A percentile compares a stretch with the other conserved stretches of the same genome.
Conservation (phyloP, 2,329 filamentous ascomycete genomes). For the Immersiporthe knoxdaviesiana region DNA sequence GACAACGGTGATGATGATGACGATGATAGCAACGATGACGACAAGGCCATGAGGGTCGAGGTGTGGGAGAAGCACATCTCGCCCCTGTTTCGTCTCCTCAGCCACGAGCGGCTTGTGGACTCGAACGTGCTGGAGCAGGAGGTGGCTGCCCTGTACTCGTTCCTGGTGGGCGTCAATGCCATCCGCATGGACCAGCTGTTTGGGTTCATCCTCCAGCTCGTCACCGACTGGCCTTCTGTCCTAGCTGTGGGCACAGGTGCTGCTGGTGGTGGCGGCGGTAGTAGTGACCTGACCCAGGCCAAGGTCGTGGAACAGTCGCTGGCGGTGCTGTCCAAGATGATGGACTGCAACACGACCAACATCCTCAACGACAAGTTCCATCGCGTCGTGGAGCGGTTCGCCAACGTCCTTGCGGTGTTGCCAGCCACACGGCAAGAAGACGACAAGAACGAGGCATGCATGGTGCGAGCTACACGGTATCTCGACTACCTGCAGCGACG, state of each 20-base stretch:
- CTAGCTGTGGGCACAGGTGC: neutral
- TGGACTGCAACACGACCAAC: slow-evolving; percentile 31
- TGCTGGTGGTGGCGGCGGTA: too few relatives aligned
- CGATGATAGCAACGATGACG: too few relatives aligned
- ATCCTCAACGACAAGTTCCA: slow-evolving; percentile 28
- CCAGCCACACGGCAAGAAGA: neutral
- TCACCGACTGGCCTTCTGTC: neutral
- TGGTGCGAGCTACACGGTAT: slow-evolving; percentile 22
- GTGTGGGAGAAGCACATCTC: slow-evolving; percentile 31
- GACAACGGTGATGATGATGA: too few relatives aligned
- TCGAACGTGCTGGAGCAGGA: slow-evolving; percentile 46
- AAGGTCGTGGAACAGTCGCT: slow-evolving; percentile 29
- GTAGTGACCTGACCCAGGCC: slow-evolving; percentile 25
- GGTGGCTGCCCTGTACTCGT: slow-evolving; percentile 41
- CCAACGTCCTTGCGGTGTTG: neutral
- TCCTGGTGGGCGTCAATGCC: slow-evolving; percentile 41
- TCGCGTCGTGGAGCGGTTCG: slow-evolving; percentile 3
- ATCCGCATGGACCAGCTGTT: slow-evolving; percentile 38
- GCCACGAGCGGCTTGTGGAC: slow-evolving; percentile 40
- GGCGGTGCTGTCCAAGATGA: slow-evolving; percentile 28
- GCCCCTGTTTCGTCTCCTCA: slow-evolving; percentile 42
- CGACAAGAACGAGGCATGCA: neutral
- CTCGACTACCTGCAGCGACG: slow-evolving; percentile 26
- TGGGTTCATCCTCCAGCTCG: slow-evolving; percentile 34
- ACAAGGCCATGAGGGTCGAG: neutral